Base-by-base conservation (phyloP, 2,329 filamentous ascomycete genomes). In the Aureobasidium sp. region DNA sequence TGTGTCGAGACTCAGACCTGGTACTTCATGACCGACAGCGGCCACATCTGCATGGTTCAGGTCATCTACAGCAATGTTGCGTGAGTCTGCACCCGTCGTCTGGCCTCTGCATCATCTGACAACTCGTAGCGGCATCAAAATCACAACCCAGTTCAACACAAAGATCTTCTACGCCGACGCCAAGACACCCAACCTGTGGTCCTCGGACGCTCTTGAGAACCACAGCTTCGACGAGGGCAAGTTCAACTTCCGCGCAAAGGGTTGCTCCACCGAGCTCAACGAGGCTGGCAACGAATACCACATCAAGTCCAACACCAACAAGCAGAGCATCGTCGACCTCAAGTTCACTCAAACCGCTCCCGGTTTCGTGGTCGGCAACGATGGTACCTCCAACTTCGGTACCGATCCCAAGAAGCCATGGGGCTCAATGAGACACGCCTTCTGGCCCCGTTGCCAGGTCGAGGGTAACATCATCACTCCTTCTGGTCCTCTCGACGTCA, bases 31-130 rank as follows among this genome's bases (percentile, higher is more conserved):
- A 81, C 88, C 61, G 89, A 96, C 65, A 85, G 80, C 63, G 94
- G 94, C 54, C 82, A 87, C 65, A 75, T 92, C 66, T 90, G 83
- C 59, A 84, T 96, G 75, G 85, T 85, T 64, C 94, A 99, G 81
- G 83, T 97, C 76, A 96, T 99, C 74, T 96, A 97, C 81, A 97
- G 90, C 80, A 97, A 96, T 77, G 89, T 99, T 74, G 88, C 85
- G 92, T 97, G 86, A 76, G 87, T 32, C 16, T 42, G 3, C 6
- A 7, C 32, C 34, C 42, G 14, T 9, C 59, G 54, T 65, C 61
- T 14, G 11, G 13, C 70, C 70, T 39, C 67, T 63, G 54, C 62
- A 39, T 9, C 50, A 8, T 45, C 62, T 64, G 55, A 64, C 65
- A 59, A 37, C 63, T 21, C 63, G 67, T 72, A 96, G 92, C 68